Percentiles rank a stretch among this genome's conserved stretches.
phyloP scores from a whole-genome alignment of 192 early-diverging fungal species.

The Chytriomyces sp. region DNA sequence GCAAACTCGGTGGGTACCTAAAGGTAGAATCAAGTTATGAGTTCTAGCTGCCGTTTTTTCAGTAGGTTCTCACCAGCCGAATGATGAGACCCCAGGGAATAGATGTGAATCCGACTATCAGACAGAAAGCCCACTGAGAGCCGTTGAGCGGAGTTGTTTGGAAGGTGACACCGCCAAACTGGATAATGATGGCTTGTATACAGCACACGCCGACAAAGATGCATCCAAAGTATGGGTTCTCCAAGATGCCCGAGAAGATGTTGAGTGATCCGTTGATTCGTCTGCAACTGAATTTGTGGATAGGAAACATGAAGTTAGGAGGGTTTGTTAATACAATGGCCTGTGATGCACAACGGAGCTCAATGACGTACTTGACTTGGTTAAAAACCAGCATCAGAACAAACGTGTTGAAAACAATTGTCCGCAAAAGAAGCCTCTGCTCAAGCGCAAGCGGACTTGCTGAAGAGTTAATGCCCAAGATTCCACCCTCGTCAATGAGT shows the following conservation, averaged over 20 bases:
- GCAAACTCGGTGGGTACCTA: not conserved
- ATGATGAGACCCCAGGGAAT: constrained; percentile 85
- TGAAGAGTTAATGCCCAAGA: not conserved
- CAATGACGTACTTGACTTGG: constrained; percentile 75
- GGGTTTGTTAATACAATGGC: constrained; percentile 4
- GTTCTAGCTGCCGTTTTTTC: too few relatives aligned
- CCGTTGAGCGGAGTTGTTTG: constrained; percentile 55
- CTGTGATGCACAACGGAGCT: not conserved
- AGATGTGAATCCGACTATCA: constrained; percentile 77
- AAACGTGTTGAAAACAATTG: constrained; percentile 91
- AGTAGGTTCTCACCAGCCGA: constrained; percentile 62
- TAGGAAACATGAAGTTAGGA: not conserved
- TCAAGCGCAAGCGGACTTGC: constrained; percentile 10
- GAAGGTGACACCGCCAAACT: constrained; percentile 39
- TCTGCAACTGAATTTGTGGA: constrained; percentile 30
- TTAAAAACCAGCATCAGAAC: constrained; percentile 89
- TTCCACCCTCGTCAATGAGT: constrained; percentile 35
- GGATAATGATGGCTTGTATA: constrained; percentile 45
- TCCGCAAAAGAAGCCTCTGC: constrained; percentile 51
- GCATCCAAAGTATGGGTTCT: constrained; percentile 41
- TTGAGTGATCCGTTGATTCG: constrained; percentile 38
- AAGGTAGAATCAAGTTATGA: too few relatives aligned
- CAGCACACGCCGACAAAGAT: constrained; percentile 36
- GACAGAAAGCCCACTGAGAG: constrained; percentile 80
- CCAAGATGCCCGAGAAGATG: constrained; percentile 39